These are phyloP conservation scores for Ambrosia trifida DNA, from an alignment of 129 eudicot species.

Conservation along the genomic window DNA sequence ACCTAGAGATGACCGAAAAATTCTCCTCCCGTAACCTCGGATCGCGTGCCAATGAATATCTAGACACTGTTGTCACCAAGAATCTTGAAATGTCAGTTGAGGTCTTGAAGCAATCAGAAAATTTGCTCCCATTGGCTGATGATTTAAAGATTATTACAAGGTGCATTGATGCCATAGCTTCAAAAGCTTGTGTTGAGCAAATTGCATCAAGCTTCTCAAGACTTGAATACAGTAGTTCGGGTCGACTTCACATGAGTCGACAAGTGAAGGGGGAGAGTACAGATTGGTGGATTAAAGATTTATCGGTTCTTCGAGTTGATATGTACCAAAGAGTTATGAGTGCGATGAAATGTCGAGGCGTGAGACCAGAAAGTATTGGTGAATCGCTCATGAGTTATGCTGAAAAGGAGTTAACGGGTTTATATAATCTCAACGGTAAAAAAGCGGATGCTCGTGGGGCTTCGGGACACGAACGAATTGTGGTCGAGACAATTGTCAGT, in stretches of 20 bases:
- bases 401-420: conserved; percentile 59
- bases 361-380: conserved; percentile 88
- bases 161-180: conserved; percentile 91
- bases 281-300: conserved; percentile 98
- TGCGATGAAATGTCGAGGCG: conserved; percentile 95
- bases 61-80: conserved; percentile 74
- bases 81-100: conserved; percentile 88
- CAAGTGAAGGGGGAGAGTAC: conserved; percentile 62
- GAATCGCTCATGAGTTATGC: conserved; percentile 87
- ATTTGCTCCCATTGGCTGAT: conserved; percentile 84
- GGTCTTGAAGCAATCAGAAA: conserved; percentile 84
- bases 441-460: conserved; percentile 39
- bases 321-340: conserved; percentile 78
- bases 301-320: conserved; percentile 78
- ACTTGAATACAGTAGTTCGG: conserved; percentile 90
- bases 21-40: conserved; percentile 71
- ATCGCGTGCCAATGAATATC: conserved; percentile 79
- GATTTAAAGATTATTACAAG: conserved; percentile 60
- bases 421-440: conserved; percentile 38
- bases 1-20: conserved; percentile 93
- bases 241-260: conserved; percentile 85
- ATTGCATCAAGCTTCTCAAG: conserved; percentile 92
- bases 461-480: conserved; percentile 53
- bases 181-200: conserved; percentile 94
- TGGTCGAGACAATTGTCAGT: conserved; percentile 71